Evolutionary conservation across 257 asterid genomes (phyloP).

Genomic region (Nicotiana undulata): DNA sequence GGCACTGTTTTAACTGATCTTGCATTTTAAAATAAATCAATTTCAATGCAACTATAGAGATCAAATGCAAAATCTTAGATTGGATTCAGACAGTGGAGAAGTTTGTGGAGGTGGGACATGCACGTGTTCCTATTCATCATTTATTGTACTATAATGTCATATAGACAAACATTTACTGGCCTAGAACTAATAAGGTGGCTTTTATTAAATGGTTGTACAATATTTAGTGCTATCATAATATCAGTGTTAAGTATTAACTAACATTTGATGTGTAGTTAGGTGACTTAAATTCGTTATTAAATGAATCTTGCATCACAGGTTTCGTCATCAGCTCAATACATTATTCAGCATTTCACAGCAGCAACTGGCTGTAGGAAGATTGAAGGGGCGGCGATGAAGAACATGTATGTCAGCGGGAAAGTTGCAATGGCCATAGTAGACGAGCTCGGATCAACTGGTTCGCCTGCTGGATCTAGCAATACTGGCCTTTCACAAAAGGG

Average conservation of each 20-base stretch:
- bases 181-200: not conserved
- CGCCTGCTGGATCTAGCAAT: constrained; percentile 11
- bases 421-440: constrained; percentile 63
- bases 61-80: not conserved
- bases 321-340: constrained; percentile 76
- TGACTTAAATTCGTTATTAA: not conserved
- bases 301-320: constrained; percentile 26
- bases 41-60: not conserved
- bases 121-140: not conserved
- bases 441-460: constrained; percentile 21
- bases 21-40: not conserved
- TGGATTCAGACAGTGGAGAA: not conserved
- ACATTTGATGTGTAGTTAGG: not conserved
- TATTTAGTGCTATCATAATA: not conserved
- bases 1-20: not conserved
- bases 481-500: constrained; percentile 43
- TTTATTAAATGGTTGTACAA: not conserved
- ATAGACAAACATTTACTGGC: constrained; percentile 15
- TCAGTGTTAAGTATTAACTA: not conserved
- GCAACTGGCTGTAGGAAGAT: constrained; percentile 75
- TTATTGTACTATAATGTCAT: not conserved
- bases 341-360: constrained; percentile 70
- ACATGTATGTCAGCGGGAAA: constrained; percentile 65
- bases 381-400: constrained; percentile 41
- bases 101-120: constrained; percentile 1